phyloP scores from a whole-genome alignment of 306 rosid genomes.

The Lathyrus oleraceus region DNA sequence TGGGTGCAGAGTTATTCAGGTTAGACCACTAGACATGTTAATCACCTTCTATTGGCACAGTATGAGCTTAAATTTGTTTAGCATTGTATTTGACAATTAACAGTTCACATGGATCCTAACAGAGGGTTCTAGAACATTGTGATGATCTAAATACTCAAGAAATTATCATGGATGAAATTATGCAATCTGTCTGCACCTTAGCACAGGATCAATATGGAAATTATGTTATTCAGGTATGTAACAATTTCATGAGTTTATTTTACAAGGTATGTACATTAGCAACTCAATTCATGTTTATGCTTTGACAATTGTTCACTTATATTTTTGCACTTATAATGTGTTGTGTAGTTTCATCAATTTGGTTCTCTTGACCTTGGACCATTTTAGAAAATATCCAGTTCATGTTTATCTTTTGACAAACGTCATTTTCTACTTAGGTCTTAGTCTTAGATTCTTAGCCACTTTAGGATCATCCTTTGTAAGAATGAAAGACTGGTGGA shows the following conservation, averaged over 20 bases:
- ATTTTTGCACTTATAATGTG: neutral
- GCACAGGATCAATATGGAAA: slow-evolving; percentile 98
- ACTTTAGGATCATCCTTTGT: neutral
- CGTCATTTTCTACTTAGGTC: slow-evolving; percentile 1
- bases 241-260: slow-evolving; percentile 19
- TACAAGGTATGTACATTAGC: slow-evolving; percentile 15
- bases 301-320: neutral
- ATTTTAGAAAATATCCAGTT: slow-evolving; percentile 7
- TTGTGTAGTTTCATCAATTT: slow-evolving; percentile 13
- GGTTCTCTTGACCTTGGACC: neutral
- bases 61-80: slow-evolving; percentile 32
- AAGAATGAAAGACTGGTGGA: slow-evolving; percentile 14
- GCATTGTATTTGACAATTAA: slow-evolving; percentile 29
- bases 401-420: slow-evolving; percentile 1
- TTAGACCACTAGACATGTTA: slow-evolving; percentile 34
- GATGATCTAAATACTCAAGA: slow-evolving; percentile 72
- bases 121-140: slow-evolving; percentile 97
- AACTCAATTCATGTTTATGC: neutral
- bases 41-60: slow-evolving; percentile 15
- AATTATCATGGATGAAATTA: slow-evolving; percentile 90
- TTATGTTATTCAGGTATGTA: slow-evolving; percentile 89
- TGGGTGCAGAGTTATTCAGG: slow-evolving; percentile 99
- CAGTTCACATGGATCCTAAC: slow-evolving; percentile 43
- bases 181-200: slow-evolving; percentile 83
- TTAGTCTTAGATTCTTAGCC: neutral